Evolutionary conservation across 1,139 yeast genomes (phyloP).

Genomic region (Schizosaccharomyces versatilis): DNA sequence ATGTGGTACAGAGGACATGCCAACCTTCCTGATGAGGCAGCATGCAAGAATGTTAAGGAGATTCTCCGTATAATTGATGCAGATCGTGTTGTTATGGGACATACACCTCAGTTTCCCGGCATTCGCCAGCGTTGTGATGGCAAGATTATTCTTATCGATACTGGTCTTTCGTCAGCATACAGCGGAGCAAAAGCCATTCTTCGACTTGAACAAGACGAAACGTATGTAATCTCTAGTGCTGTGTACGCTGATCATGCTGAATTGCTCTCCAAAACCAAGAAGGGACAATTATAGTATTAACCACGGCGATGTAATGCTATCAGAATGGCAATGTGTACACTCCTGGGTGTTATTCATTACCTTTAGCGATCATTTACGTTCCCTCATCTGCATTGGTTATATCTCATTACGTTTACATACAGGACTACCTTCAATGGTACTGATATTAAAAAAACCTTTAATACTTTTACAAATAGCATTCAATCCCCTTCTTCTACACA

Average conservation of each 20-base stretch:
- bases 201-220: constrained; percentile 1
- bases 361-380: too few relatives aligned
- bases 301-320: too few relatives aligned
- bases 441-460: too few relatives aligned
- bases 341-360: too few relatives aligned
- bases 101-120: constrained; percentile 8
- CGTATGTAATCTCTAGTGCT: neutral
- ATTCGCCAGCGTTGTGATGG: constrained; percentile 9
- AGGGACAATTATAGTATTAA: too few relatives aligned
- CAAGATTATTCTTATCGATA: constrained; percentile 6
- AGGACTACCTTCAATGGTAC: too few relatives aligned
- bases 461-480: too few relatives aligned
- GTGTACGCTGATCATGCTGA: neutral
- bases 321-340: too few relatives aligned
- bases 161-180: constrained; percentile 8
- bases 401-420: too few relatives aligned
- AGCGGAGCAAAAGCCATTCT: constrained; percentile 7
- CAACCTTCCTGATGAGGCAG: constrained; percentile 3
- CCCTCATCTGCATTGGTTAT: too few relatives aligned
- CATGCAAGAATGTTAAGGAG: constrained; percentile 5
- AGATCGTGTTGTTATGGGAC: constrained; percentile 8
- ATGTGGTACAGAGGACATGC: constrained; percentile 10
- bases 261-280: too few relatives aligned
- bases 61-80: constrained; percentile 5
- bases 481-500: too few relatives aligned